A percentile compares a stretch with the other conserved stretches of the same genome.
Evolutionary conservation across 208 protist species (phyloP).

Genomic region (Trypanosoma mega): DNA sequence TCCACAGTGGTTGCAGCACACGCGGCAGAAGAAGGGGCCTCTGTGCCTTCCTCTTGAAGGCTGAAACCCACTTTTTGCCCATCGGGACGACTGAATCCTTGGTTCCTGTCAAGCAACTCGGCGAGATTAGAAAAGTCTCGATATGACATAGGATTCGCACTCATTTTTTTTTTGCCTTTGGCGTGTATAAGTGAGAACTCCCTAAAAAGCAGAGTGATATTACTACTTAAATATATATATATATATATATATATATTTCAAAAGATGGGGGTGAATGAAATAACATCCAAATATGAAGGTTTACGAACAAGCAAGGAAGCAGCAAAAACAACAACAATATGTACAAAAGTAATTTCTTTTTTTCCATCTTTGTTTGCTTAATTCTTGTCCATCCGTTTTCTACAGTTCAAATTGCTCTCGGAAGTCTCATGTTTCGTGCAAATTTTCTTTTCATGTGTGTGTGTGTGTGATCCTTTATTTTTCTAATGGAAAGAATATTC

Average conservation of each 20-base stretch:
- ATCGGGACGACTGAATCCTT: conserved; percentile 55
- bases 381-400: too few relatives aligned
- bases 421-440: too few relatives aligned
- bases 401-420: too few relatives aligned
- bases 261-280: conserved; percentile 7
- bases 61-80: conserved; percentile 75
- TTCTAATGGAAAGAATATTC: conserved; percentile 1
- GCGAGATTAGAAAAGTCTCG: conserved; percentile 57
- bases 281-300: not conserved
- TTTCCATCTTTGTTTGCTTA: not conserved
- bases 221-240: too few relatives aligned
- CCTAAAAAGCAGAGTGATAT: not conserved
- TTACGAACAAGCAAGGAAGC: not conserved
- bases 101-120: conserved; percentile 74
- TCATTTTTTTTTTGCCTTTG: conserved; percentile 2
- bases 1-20: not conserved
- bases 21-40: not conserved
- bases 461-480: too few relatives aligned
- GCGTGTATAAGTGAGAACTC: too few relatives aligned
- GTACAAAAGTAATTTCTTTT: not conserved
- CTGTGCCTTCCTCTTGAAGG: conserved; percentile 28
- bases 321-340: not conserved
- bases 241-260: too few relatives aligned
- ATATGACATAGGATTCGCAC: conserved; percentile 26
- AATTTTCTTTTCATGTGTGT: too few relatives aligned